Conservation (phyloP, 2,329 filamentous ascomycete species). For the Cladosporium oxysporum region DNA sequence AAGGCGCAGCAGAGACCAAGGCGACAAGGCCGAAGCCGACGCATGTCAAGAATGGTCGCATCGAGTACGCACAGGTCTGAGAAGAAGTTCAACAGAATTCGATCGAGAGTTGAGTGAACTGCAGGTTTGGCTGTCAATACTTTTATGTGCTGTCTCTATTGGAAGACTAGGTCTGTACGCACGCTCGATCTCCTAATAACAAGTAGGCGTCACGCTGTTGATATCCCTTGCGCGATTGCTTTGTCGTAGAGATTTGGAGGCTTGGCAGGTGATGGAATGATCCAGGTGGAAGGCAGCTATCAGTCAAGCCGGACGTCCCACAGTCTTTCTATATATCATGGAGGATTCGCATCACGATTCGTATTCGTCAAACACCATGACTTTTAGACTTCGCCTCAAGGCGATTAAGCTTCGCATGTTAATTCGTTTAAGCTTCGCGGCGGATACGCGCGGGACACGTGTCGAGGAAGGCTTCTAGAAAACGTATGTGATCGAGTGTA, state of each 20-base stretch:
- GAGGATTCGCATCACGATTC: not conserved
- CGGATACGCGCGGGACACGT: not conserved
- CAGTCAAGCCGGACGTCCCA: not conserved
- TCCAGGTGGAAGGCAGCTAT: not conserved
- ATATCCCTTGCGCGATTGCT: constrained; percentile 13
- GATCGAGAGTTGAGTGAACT: not conserved
- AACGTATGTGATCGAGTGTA: not conserved
- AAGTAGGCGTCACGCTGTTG: not conserved
- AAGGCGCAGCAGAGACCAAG: not conserved
- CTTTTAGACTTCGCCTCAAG: not conserved
- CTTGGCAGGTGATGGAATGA: constrained; percentile 7
- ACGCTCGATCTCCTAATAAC: not conserved
- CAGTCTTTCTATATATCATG: not conserved
- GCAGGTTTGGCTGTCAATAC: not conserved
- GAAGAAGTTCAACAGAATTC: not conserved
- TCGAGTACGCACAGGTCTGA: not conserved
- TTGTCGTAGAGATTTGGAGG: constrained; percentile 3
- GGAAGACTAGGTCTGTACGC: not conserved
- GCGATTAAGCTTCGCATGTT: no score
- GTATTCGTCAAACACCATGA: not conserved
- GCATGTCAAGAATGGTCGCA: not conserved
- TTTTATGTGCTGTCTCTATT: not conserved
- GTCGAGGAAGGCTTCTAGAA: not conserved
- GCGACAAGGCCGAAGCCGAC: not conserved
- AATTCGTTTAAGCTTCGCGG: not conserved